A percentile compares a stretch with the other conserved stretches of the same genome.
Conservation (phyloP, 169 alveolate species). For the Eimeria tenella region DNA sequence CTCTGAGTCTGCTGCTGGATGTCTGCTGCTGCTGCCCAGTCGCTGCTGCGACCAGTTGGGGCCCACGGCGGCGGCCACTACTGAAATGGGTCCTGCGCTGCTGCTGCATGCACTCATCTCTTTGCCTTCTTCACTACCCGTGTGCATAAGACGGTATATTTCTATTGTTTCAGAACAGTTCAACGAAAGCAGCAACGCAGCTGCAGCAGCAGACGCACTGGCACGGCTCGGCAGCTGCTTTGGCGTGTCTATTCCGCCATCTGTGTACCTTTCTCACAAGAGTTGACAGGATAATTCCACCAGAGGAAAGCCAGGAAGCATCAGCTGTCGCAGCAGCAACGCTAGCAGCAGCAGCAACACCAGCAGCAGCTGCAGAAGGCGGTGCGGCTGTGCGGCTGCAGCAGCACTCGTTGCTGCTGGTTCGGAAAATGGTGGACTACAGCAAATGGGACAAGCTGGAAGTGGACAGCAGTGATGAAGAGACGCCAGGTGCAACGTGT, state of each 20-base stretch:
- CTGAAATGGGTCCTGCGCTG: neutral
- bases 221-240: neutral
- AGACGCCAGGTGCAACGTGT: constrained; percentile 17
- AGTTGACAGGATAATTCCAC: neutral
- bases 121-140: too few relatives aligned
- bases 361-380: neutral
- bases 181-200: constrained; percentile 14
- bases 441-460: constrained; percentile 72
- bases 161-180: neutral
- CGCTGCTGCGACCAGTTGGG: neutral
- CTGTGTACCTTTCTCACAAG: neutral
- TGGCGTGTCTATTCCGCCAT: neutral
- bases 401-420: neutral
- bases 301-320: too few relatives aligned
- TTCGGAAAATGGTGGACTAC: constrained; percentile 77
- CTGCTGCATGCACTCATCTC: neutral
- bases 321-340: neutral
- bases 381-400: neutral
- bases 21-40: constrained; percentile 21
- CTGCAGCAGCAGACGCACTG: constrained; percentile 10
- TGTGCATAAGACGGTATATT: too few relatives aligned
- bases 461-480: constrained; percentile 66
- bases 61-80: constrained; percentile 27
- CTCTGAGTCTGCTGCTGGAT: neutral
- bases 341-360: neutral